These are phyloP conservation scores for Rhizophlyctis rosea DNA, from an alignment of 192 early-diverging fungal genomes.

Conservation along the genomic window DNA sequence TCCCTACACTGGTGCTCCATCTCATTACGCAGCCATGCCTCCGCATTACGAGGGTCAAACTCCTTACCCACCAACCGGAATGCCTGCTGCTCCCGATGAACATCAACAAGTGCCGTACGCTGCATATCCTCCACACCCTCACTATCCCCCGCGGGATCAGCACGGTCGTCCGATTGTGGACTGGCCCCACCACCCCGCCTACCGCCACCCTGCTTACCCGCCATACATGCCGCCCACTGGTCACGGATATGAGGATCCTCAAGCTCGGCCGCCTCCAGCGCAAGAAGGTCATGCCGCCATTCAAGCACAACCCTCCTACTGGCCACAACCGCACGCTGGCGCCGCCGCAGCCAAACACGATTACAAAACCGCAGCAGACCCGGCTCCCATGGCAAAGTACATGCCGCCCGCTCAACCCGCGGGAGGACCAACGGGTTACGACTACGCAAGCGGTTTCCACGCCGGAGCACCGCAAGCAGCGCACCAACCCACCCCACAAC, in stretches of 20 bases:
- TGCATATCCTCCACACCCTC: slow-evolving; percentile 15
- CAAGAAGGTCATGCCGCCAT: neutral
- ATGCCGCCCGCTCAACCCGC: too few species aligned
- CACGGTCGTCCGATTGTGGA: slow-evolving; percentile 15
- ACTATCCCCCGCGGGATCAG: slow-evolving; percentile 9
- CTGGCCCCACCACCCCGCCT: slow-evolving; percentile 27
- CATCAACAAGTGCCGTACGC: slow-evolving; percentile 12
- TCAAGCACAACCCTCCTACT: too few species aligned
- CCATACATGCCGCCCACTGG: slow-evolving; percentile 1
- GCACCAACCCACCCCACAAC: too few species aligned
- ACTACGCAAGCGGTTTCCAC: too few species aligned
- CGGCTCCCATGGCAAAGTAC: too few species aligned
- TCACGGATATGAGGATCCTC: slow-evolving; percentile 18
- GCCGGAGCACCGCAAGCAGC: too few species aligned
- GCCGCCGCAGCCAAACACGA: too few species aligned
- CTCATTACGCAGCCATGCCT: slow-evolving; percentile 13
- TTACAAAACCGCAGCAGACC: too few species aligned
- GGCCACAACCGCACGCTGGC: too few species aligned
- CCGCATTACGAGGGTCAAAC: slow-evolving; percentile 10
- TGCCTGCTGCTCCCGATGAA: slow-evolving; percentile 10
- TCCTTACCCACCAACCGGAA: neutral
- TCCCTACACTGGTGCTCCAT: slow-evolving; percentile 13
- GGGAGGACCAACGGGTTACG: too few species aligned
- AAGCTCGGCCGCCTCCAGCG: slow-evolving; percentile 1
- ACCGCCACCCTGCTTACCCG: slow-evolving; percentile 15